phyloP scores from a whole-genome alignment of 2,329 filamentous ascomycete species.

The Allantophomopsis cytisporea region DNA sequence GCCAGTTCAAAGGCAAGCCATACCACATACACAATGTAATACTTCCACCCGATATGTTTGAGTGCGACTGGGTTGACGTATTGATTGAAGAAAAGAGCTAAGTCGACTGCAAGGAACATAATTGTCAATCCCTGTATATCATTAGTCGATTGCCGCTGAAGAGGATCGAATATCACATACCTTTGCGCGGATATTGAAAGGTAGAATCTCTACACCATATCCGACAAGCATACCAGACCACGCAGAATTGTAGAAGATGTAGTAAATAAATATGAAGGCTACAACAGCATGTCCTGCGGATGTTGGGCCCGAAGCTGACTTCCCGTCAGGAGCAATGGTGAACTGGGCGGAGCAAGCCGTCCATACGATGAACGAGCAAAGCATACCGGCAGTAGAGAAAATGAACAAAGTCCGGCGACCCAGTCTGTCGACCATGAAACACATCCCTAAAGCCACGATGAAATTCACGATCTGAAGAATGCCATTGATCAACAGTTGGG shows the following conservation, averaged over 20 bases:
- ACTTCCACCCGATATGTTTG: constrained; percentile 23
- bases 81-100: constrained; percentile 29
- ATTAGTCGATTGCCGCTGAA: constrained; percentile 17
- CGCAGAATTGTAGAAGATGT: constrained; percentile 24
- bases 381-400: constrained; percentile 11
- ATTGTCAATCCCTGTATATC: constrained; percentile 20
- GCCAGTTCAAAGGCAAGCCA: constrained; percentile 12
- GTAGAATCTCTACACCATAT: constrained; percentile 14
- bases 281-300: constrained; percentile 16
- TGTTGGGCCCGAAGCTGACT: constrained; percentile 10
- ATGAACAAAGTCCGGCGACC: constrained; percentile 15
- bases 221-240: constrained; percentile 13
- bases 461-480: constrained; percentile 16
- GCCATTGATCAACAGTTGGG: constrained; percentile 16
- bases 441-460: constrained; percentile 10
- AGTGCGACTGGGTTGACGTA: constrained; percentile 29
- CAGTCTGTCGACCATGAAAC: constrained; percentile 16
- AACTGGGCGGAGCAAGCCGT: constrained; percentile 12
- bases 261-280: constrained; percentile 34
- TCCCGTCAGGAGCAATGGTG: constrained; percentile 1
- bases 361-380: constrained; percentile 17
- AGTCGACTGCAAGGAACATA: constrained; percentile 28
- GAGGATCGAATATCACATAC: constrained; percentile 14
- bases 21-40: constrained; percentile 25
- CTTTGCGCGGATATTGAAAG: constrained; percentile 17